phyloP scores from a whole-genome alignment of 345 rosid species.

The Murraya paniculata region DNA sequence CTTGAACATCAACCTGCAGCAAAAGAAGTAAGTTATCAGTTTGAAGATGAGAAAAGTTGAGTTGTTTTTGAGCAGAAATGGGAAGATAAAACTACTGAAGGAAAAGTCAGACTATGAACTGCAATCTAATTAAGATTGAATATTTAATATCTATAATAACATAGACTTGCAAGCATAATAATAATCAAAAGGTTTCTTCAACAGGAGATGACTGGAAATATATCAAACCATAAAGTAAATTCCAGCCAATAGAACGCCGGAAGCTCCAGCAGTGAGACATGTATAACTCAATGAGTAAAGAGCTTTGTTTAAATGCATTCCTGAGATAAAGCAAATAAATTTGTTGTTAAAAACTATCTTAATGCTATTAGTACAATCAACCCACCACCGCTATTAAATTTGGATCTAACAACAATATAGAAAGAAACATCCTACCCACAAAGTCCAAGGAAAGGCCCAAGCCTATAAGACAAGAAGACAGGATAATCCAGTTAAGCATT shows the following conservation, averaged over 20 bases:
- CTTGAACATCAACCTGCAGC: slow-evolving; percentile 58
- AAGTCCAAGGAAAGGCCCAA: slow-evolving; percentile 54
- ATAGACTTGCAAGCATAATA: neutral
- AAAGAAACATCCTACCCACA: slow-evolving; percentile 39
- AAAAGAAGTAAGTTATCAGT: neutral
- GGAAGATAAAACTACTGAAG: neutral
- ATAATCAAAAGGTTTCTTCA: neutral
- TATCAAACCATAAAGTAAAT: slow-evolving; percentile 62
- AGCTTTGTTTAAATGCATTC: slow-evolving; percentile 85
- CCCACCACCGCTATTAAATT: neutral
- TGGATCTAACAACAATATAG: neutral
- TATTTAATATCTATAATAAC: neutral
- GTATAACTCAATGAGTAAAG: slow-evolving; percentile 78
- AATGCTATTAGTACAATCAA: neutral
- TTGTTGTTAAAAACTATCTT: neutral
- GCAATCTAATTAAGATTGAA: neutral
- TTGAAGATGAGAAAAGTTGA: neutral
- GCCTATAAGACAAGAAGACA: slow-evolving; percentile 50
- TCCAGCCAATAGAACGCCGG: slow-evolving; percentile 67
- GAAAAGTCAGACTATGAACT: neutral
- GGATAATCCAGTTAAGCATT: slow-evolving; percentile 49
- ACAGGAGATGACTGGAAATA: neutral
- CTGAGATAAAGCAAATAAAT: slow-evolving; percentile 29
- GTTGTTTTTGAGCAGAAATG: neutral
- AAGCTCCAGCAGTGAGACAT: slow-evolving; percentile 68